Evolutionary conservation across 1,284 basidiomycete genomes (phyloP).

Genomic region (Moniliella sp.): DNA sequence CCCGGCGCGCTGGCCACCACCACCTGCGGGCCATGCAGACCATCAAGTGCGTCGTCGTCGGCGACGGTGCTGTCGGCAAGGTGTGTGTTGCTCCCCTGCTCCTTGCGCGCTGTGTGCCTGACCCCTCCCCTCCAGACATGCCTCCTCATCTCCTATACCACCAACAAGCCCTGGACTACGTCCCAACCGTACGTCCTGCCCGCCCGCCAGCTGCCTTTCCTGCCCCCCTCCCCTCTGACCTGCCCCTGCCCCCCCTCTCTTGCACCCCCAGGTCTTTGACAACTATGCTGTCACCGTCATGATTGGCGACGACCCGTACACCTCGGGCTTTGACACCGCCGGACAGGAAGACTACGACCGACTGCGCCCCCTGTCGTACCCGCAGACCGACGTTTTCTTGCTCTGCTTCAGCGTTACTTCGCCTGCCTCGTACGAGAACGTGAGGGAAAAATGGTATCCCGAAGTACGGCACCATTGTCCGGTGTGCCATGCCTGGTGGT

Average conservation of each 20-base stretch:
- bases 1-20: no score
- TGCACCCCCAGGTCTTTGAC: slow-evolving; percentile 58
- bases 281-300: slow-evolving; percentile 98
- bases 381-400: slow-evolving; percentile 96
- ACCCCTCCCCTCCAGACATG: no score
- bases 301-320: slow-evolving; percentile 99
- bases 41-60: slow-evolving; percentile 72
- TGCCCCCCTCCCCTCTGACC: no score
- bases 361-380: slow-evolving; percentile 90
- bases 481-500: slow-evolving; percentile 76
- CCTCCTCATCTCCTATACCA: no score
- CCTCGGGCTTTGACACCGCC: slow-evolving; percentile 94
- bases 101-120: background rate
- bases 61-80: slow-evolving; percentile 99
- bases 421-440: slow-evolving; percentile 96
- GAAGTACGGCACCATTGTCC: slow-evolving; percentile 99
- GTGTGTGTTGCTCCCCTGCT: no score
- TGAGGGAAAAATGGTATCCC: slow-evolving; percentile 99
- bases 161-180: slow-evolving; percentile 74
- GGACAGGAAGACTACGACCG: slow-evolving; percentile 99
- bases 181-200: slow-evolving; percentile 49
- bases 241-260: no score
- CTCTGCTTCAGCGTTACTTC: slow-evolving; percentile 98
- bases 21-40: no score
- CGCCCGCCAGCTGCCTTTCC: background rate